Evolutionary conservation across 2,329 filamentous ascomycete species (phyloP).

Genomic region (Fusarium caatingaense): DNA sequence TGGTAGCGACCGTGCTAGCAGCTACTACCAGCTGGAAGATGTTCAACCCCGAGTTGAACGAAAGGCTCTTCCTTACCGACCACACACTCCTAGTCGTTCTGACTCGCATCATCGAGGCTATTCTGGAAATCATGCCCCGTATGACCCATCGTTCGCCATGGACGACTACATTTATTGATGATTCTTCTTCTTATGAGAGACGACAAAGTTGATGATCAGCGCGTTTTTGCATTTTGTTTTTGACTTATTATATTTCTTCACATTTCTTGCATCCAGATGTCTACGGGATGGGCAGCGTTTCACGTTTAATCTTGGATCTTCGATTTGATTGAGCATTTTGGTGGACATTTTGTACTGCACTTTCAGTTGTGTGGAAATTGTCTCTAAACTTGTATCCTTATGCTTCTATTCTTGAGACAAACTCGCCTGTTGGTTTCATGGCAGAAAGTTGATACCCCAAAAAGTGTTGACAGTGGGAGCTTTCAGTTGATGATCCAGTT

Average conservation of each 20-base stretch:
- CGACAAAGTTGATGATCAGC: constrained; percentile 47
- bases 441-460: constrained; percentile 54
- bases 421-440: constrained; percentile 42
- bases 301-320: constrained; percentile 35
- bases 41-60: constrained; percentile 58
- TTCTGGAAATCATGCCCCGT: constrained; percentile 47
- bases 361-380: constrained; percentile 28
- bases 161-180: constrained; percentile 48
- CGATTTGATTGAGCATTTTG: constrained; percentile 17
- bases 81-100: constrained; percentile 63
- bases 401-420: constrained; percentile 44
- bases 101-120: constrained; percentile 55
- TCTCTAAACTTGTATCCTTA: constrained; percentile 42
- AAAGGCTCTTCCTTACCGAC: constrained; percentile 56
- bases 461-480: constrained; percentile 44
- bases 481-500: constrained; percentile 38
- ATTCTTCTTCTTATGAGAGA: constrained; percentile 46
- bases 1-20: constrained; percentile 65
- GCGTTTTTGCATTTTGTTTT: constrained; percentile 30
- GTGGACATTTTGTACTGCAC: constrained; percentile 17
- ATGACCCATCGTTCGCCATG: constrained; percentile 47
- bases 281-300: constrained; percentile 16
- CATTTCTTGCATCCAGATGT: constrained; percentile 27
- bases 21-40: constrained; percentile 62
- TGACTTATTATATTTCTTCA: constrained; percentile 19